These are phyloP conservation scores for Acorus gramineus DNA, from an alignment of 106 monocot species.

Conservation along the genomic window DNA sequence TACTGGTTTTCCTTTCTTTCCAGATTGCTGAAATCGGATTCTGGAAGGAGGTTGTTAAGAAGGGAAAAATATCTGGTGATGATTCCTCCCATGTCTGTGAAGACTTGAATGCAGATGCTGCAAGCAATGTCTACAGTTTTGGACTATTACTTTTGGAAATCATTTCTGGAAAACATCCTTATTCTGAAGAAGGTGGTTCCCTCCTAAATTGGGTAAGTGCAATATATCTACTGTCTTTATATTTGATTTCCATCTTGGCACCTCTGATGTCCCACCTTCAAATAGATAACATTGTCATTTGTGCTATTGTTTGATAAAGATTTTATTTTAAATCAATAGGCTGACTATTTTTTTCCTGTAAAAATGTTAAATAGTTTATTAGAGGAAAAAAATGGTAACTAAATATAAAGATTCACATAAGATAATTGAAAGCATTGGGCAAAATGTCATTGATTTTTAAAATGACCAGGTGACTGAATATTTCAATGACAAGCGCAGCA, in stretches of 20 bases:
- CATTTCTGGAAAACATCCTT: conserved; percentile 58
- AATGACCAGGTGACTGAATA: conserved; percentile 45
- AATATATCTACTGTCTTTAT: not conserved
- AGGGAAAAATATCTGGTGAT: conserved; percentile 11
- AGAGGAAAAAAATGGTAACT: no score
- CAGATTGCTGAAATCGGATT: conserved; percentile 41
- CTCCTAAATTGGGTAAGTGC: conserved; percentile 47
- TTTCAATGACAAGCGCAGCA: conserved; percentile 33
- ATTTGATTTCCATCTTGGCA: not conserved
- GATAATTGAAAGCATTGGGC: no score
- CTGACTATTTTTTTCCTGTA: no score
- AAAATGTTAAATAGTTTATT: no score
- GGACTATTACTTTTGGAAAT: conserved; percentile 77
- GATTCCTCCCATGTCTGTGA: conserved; percentile 13
- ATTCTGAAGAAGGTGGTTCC: conserved; percentile 38
- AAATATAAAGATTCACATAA: no score
- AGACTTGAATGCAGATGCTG: conserved; percentile 15
- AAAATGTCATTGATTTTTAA: no score
- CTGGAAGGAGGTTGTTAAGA: conserved; percentile 29
- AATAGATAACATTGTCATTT: no score
- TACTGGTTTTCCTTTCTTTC: not conserved
- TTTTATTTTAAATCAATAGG: no score
- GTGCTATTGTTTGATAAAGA: no score
- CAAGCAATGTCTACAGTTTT: conserved; percentile 61
- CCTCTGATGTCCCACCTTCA: conserved; percentile 1